These are phyloP conservation scores for Trichosporon sp. DNA, from an alignment of 1,284 basidiomycete species.

Conservation along the genomic window DNA sequence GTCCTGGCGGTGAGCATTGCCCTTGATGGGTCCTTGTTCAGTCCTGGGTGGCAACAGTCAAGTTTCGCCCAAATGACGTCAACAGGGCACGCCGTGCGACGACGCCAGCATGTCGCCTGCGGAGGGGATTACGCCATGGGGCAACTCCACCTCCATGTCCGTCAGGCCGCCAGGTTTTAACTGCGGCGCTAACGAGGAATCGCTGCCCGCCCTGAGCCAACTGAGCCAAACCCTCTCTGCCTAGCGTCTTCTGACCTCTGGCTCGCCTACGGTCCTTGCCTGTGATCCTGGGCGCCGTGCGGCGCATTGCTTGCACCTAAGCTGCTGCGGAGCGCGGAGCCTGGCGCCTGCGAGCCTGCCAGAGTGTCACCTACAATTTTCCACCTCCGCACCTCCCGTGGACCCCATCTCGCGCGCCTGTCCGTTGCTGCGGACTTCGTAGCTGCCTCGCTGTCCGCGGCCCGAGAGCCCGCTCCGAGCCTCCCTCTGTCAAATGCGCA, in stretches of 20 bases:
- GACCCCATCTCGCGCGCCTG: neutral
- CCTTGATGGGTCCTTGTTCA: too few species aligned
- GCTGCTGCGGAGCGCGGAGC: neutral
- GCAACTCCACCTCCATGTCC: neutral
- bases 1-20: neutral
- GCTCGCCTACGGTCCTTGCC: neutral
- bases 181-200: slow-evolving; percentile 12
- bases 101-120: neutral
- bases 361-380: neutral
- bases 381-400: neutral
- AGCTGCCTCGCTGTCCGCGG: slow-evolving; percentile 6
- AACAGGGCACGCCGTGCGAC: neutral
- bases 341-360: neutral
- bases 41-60: slow-evolving; percentile 1
- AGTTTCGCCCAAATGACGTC: slow-evolving; percentile 12
- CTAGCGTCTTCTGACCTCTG: neutral
- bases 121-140: slow-evolving; percentile 3
- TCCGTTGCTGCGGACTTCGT: neutral
- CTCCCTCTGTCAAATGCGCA: neutral
- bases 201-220: slow-evolving; percentile 8
- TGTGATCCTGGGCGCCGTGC: neutral
- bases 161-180: neutral
- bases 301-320: neutral
- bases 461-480: slow-evolving; percentile 7
- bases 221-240: slow-evolving; percentile 1